Conservation (phyloP, 225 moss, liverwort and hornwort genomes). For the Antitrichia curtipendula region DNA sequence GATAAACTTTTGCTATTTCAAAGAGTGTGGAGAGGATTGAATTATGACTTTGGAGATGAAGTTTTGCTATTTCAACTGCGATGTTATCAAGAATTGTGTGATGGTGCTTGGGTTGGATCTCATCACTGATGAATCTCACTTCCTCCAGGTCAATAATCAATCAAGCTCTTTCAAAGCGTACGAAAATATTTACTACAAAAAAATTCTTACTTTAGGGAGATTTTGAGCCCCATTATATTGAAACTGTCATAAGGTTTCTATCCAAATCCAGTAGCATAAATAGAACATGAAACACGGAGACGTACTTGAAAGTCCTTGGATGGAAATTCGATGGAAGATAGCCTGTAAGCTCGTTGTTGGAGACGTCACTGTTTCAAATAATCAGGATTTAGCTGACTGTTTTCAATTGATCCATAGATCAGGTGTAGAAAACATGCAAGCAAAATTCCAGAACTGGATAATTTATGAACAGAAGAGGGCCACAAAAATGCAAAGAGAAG, state of each 20-base stretch:
- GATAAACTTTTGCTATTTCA: background rate
- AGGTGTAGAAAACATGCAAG: background rate
- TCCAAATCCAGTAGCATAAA: background rate
- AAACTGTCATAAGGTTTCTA: background rate
- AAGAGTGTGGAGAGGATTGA: background rate
- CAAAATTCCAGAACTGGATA: background rate
- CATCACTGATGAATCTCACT: no score
- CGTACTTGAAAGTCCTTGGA: conserved; percentile 21
- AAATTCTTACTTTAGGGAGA: background rate
- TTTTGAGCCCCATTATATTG: background rate
- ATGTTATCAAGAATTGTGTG: background rate
- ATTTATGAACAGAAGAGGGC: background rate
- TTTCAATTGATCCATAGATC: background rate
- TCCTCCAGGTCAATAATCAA: background rate
- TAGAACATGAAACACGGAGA: background rate
- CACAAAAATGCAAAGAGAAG: background rate
- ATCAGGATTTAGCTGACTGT: background rate
- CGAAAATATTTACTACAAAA: background rate
- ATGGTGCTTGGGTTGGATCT: background rate
- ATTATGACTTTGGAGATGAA: no score
- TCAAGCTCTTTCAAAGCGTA: background rate
- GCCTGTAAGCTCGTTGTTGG: conserved; percentile 18
- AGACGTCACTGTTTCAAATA: conserved; percentile 19
- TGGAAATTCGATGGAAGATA: conserved; percentile 25
- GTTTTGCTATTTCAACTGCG: background rate